A percentile compares a stretch with the other conserved stretches of the same genome.
Evolutionary conservation across 2,329 filamentous ascomycete species (phyloP).

Genomic region (Aspergillus hortae): DNA sequence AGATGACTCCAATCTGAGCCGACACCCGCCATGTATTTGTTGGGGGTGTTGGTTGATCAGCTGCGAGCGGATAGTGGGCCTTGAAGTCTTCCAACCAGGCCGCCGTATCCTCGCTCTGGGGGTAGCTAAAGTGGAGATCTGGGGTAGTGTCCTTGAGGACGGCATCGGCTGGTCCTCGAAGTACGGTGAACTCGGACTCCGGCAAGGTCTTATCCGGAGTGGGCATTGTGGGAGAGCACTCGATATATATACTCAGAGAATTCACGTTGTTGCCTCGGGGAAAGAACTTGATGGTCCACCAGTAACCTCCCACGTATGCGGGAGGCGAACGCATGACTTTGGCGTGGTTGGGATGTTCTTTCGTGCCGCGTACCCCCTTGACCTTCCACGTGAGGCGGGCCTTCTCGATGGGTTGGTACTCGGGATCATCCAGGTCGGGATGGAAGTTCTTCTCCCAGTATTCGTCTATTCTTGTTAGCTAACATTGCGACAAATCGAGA

Average conservation of each 20-base stretch:
- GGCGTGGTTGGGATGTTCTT: constrained; percentile 56
- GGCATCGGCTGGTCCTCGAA: constrained; percentile 35
- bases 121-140: constrained; percentile 30
- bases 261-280: constrained; percentile 58
- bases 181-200: constrained; percentile 40
- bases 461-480: constrained; percentile 36
- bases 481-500: not conserved
- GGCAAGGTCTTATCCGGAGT: constrained; percentile 32
- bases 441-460: constrained; percentile 59
- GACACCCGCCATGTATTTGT: constrained; percentile 46
- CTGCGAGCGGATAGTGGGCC: constrained; percentile 21
- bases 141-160: constrained; percentile 28
- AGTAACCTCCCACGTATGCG: constrained; percentile 56
- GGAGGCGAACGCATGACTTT: constrained; percentile 57
- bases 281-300: constrained; percentile 65
- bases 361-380: constrained; percentile 58
- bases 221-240: constrained; percentile 53
- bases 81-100: constrained; percentile 32
- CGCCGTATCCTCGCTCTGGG: constrained; percentile 23
- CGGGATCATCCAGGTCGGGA: constrained; percentile 55
- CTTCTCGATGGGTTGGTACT: constrained; percentile 51
- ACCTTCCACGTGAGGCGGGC: constrained; percentile 59
- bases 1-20: constrained; percentile 59
- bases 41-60: constrained; percentile 6
- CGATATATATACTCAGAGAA: constrained; percentile 59